Base-by-base conservation (phyloP, 2,329 filamentous ascomycete species). In the Colletotrichum eleusines region DNA sequence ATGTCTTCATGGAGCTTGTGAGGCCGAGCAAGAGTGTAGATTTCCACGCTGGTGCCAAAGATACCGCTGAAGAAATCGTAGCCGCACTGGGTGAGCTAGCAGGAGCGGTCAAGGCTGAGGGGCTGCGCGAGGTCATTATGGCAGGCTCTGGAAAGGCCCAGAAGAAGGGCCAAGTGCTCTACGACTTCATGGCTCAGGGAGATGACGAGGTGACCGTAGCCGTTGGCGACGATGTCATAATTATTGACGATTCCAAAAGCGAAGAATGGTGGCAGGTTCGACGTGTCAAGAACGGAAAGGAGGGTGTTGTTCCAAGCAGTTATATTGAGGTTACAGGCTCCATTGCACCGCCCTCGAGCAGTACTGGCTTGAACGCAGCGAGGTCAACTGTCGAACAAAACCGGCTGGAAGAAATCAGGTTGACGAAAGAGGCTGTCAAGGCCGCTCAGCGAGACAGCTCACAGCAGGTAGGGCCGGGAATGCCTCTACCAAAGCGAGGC, bases 181-280 rank as follows among this genome's bases (percentile, higher is more conserved):
- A 98, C 79, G 95, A 98, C 78, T 99, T 99, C 80, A 93, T 94
- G 90, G 96, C 96, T 0, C 95, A 98, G 79, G 95, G 95, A 44
- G 93, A 97, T 9, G 96, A 99, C 76, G 96, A 99, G 81, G 95
- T 99, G 58, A 97, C 94, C 0, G 96, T 99, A 57, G 91, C 89
- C 33, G 88, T 92, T 28, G 96, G 92, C 50, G 96, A 99, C 78
- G 95, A 99, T 77, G 95, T 99, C 50, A 84, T 97, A 53, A 85
- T 99, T 64, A 80, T 98, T 66, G 95, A 99, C 78, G 94, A 98
- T 77, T 89, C 86, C 42, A 96, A 95, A 82, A 98, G 95, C 73
- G 94, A 98, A 70, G 96, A 99, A 79, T 99, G 96, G 96, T 98
- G 96, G 95, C 94, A 96, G 85, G 94, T 99, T 44, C 90, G 93